Conservation (phyloP, 164 flowering plant genomes). For the Tetracentron sinense region DNA sequence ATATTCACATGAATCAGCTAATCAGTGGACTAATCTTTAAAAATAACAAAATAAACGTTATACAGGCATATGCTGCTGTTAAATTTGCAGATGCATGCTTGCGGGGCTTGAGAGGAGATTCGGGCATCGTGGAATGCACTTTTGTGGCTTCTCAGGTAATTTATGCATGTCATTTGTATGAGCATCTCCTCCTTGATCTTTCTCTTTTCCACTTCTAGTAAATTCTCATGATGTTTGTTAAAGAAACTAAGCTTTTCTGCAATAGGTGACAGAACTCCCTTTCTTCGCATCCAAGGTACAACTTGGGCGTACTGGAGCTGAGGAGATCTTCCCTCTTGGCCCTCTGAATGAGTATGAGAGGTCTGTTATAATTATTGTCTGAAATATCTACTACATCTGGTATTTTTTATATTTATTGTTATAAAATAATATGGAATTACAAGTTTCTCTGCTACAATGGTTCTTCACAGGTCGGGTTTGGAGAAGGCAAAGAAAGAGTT, state of each 20-base stretch:
- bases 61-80: constrained; percentile 90
- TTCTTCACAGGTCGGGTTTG: constrained; percentile 60
- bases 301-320: constrained; percentile 79
- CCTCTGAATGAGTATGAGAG: constrained; percentile 87
- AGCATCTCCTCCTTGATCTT: neutral
- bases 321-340: constrained; percentile 84
- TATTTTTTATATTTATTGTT: no score
- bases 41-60: neutral
- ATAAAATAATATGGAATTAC: neutral
- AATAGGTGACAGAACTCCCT: constrained; percentile 89
- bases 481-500: constrained; percentile 95
- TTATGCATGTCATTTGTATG: neutral
- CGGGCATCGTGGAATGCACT: constrained; percentile 72
- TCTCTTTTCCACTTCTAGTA: no score
- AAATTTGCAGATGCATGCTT: constrained; percentile 94
- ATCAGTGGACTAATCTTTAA: neutral
- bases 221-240: neutral
- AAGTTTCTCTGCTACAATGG: neutral
- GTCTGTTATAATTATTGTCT: constrained; percentile 23
- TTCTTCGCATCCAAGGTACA: constrained; percentile 88
- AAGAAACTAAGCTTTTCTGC: no score
- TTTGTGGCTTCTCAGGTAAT: constrained; percentile 77
- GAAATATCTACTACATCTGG: neutral
- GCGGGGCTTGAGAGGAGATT: constrained; percentile 80
- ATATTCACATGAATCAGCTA: neutral